Evolutionary conservation across 768 basidiomycete genomes (phyloP).

Genomic region (Dacryopinax spathularia): DNA sequence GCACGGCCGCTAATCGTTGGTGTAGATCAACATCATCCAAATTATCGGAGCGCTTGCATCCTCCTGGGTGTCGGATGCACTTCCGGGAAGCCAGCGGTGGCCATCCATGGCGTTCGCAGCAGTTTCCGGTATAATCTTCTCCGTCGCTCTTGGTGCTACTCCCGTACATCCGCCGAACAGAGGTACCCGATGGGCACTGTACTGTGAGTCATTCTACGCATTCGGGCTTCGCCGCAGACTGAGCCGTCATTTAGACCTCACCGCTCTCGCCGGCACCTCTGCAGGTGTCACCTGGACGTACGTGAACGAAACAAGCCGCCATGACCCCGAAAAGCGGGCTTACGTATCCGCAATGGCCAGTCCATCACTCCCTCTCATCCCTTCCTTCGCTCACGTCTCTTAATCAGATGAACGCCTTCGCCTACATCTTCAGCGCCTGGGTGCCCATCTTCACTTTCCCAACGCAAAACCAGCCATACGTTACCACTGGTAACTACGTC

Average conservation of each 20-base stretch:
- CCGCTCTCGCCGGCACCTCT: conserved; percentile 9
- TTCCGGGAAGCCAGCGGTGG: conserved; percentile 14
- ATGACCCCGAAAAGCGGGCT: conserved; percentile 17
- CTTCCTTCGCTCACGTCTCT: neutral
- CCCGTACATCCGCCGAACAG: conserved; percentile 12
- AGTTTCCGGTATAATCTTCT: neutral
- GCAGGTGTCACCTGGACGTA: conserved; percentile 15
- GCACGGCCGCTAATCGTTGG: conserved; percentile 13
- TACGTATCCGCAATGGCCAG: conserved; percentile 15
- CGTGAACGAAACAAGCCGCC: conserved; percentile 15
- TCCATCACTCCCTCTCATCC: neutral
- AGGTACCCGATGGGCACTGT: conserved; percentile 14
- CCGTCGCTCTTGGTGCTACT: conserved; percentile 12
- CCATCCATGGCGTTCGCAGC: conserved; percentile 14
- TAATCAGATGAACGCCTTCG: conserved; percentile 17
- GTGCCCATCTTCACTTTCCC: conserved; percentile 19
- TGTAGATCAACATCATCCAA: conserved; percentile 17
- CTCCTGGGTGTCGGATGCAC: conserved; percentile 15
- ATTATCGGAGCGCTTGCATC: conserved; percentile 14
- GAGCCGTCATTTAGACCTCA: conserved; percentile 9
- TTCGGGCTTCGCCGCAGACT: neutral
- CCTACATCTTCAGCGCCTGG: conserved; percentile 18
- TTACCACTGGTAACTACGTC: conserved; percentile 13
- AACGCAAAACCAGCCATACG: conserved; percentile 15
- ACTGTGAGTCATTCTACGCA: conserved; percentile 9